Evolutionary conservation across 2,329 filamentous ascomycete genomes (phyloP), one percentile per base, ranked within the genome.

Genomic region (Allantophomopsis cytisporea): DNA sequence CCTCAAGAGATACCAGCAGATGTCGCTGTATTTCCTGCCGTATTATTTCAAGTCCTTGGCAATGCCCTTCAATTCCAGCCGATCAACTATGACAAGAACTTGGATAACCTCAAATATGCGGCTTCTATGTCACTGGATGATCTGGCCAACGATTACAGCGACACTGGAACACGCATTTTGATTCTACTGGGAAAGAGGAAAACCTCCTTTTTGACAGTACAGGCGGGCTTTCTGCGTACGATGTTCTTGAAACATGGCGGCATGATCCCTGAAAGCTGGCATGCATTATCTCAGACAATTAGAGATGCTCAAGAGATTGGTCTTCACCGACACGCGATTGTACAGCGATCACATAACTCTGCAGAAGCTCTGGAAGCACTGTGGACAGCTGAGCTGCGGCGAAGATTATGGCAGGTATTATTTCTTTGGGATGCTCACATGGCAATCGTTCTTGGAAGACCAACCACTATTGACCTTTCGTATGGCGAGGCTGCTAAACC

Each of bases 281-380:
- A 60, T 43, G 50, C 48, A 4, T 46, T 79, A 21, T 69, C 70
- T 1, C 62, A 65, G 16, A 67, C 70, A 1, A 76, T 79, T 40
- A 61, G 71, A 32, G 73, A 79, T 50, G 75, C 72, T 0, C 74
- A 79, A 50, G 74, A 78, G 47, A 65, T 79, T 32, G 75, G 73
- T 11, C 58, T 80, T 48, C 57, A 80, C 46, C 63, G 67, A 11
- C 66, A 72, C 44, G 62, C 58, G 30, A 55, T 67, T 20, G 70
- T 75, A 45, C 69, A 69, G 0, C 64, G 64, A 37, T 66, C 69
- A 2, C 55, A 63, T 31, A 64, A 62, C 31, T 53, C 64, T 5
- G 69, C 71, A 42, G 63, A 65, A 23, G 56, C 68, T 2, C 55
- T 76, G 13, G 66, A 72, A 43, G 73, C 70, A 42, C 62, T 75